Conservation (phyloP, 2,329 filamentous ascomycete genomes). For the Scorias spongiosa region DNA sequence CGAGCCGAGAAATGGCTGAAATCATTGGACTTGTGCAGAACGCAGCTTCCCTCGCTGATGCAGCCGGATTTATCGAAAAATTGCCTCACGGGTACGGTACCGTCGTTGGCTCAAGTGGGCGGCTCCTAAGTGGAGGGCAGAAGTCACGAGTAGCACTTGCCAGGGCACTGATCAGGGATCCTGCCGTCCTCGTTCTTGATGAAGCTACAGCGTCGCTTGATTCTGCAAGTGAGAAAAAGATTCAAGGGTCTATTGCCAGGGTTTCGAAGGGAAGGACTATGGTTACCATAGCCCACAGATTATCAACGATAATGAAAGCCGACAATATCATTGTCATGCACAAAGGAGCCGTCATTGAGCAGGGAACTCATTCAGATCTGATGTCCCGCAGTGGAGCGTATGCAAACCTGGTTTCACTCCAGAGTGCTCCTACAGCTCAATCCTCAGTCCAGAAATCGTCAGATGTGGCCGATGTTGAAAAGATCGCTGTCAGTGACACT, state of each 20-base stretch:
- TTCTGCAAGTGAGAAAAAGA: slow-evolving; percentile 4
- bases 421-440: neutral
- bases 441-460: slow-evolving; percentile 14
- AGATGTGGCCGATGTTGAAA: slow-evolving; percentile 33
- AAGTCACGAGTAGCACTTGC: slow-evolving; percentile 27
- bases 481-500: slow-evolving; percentile 14
- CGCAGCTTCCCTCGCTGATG: slow-evolving; percentile 3
- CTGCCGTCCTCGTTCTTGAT: slow-evolving; percentile 23
- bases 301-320: slow-evolving; percentile 22
- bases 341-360: slow-evolving; percentile 21
- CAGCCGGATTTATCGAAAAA: slow-evolving; percentile 5
- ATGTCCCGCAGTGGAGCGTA: slow-evolving; percentile 2
- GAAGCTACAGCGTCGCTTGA: slow-evolving; percentile 23
- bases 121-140: slow-evolving; percentile 19
- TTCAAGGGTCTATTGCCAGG: slow-evolving; percentile 22
- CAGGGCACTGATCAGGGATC: slow-evolving; percentile 22
- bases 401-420: neutral
- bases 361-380: slow-evolving; percentile 18
- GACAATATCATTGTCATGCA: slow-evolving; percentile 26
- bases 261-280: slow-evolving; percentile 20
- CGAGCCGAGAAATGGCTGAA: slow-evolving; percentile 39
- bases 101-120: slow-evolving; percentile 5
- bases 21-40: slow-evolving; percentile 9
- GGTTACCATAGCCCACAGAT: slow-evolving; percentile 24
- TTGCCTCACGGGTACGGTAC: slow-evolving; percentile 8